Base-by-base conservation (phyloP, 2,329 filamentous ascomycete genomes). In the Myriosclerotinia duriaeana region DNA sequence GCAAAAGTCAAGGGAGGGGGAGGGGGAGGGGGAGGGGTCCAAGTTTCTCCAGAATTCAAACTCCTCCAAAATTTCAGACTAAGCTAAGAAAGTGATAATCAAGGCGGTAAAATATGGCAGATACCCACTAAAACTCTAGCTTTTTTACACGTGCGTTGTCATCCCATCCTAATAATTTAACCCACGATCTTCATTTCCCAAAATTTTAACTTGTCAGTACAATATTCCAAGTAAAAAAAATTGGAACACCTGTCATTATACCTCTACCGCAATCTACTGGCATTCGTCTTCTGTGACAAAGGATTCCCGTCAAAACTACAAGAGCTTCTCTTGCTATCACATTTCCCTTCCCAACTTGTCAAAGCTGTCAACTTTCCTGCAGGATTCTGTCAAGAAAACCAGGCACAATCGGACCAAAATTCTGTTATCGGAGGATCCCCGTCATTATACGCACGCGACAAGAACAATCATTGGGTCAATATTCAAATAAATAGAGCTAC, bases 381-480 rank as follows among this genome's bases (percentile, higher is more conserved):
- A 64, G 53, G 38, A 56, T 56, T 55, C 52, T 55, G 22, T 56
- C 61, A 15, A 36, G 38, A 56, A 56, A 56, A 64, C 53, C 62
- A 46, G 52, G 62, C 38, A 56, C 52, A 55, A 46, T 64, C 62
- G 40, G 30, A 34, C n/a, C 42, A n/a, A 34, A 38, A 46, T 64
- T 64, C 53, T 52, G 62, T 58, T 50, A 65, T 65, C 42, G 62
- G 62, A 53, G 53, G 55, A 67, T 69, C 65, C 66, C 68, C 64
- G 69, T 67, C 66, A 22, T 64, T 64, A n/a, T 53, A 64, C 65
- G 68, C 69, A 71, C 67, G 66, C 71, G 69, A 72, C 70, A 71
- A 63, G 64, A 68, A 42, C 68, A 55, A 65, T 68, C 68, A 72
- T 71, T 73, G 70, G 71, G 56, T 64, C 66, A 70, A 58, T 64